These are phyloP conservation scores for Arthrobotrys conoides DNA, from an alignment of 2,329 filamentous ascomycete species.

Conservation along the genomic window DNA sequence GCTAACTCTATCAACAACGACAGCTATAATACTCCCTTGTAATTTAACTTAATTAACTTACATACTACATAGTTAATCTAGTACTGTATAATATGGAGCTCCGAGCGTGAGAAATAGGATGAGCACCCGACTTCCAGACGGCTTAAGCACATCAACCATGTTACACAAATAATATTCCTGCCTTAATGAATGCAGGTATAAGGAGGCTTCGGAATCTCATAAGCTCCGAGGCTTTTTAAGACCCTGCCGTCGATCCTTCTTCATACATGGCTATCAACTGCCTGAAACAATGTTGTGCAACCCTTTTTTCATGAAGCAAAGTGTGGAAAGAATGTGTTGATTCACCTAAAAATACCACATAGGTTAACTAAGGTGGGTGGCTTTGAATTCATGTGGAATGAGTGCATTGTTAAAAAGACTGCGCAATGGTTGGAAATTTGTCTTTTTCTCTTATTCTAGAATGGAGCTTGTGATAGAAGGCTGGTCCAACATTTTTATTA, in stretches of 20 bases:
- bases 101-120: no score
- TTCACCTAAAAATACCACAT: conserved; percentile 15
- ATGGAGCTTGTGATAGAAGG: no score
- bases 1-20: no score
- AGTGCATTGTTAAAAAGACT: background rate
- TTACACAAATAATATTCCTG: background rate
- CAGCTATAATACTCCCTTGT: no score
- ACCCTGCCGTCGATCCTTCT: conserved; percentile 17
- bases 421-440: background rate
- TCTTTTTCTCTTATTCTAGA: background rate
- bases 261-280: background rate
- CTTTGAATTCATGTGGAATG: no score
- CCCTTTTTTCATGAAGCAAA: background rate
- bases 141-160: background rate
- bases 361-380: background rate
- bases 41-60: no score
- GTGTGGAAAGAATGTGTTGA: conserved; percentile 20
- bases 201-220: background rate
- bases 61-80: no score
- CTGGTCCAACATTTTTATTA: background rate
- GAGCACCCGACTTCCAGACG: no score
- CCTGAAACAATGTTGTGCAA: conserved; percentile 11
- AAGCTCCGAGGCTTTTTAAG: background rate
- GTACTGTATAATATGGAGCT: no score
- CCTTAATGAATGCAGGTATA: background rate